Evolutionary conservation across 202 grass and related monocot genomes (phyloP).

Genomic region (Eragrostis tef): DNA sequence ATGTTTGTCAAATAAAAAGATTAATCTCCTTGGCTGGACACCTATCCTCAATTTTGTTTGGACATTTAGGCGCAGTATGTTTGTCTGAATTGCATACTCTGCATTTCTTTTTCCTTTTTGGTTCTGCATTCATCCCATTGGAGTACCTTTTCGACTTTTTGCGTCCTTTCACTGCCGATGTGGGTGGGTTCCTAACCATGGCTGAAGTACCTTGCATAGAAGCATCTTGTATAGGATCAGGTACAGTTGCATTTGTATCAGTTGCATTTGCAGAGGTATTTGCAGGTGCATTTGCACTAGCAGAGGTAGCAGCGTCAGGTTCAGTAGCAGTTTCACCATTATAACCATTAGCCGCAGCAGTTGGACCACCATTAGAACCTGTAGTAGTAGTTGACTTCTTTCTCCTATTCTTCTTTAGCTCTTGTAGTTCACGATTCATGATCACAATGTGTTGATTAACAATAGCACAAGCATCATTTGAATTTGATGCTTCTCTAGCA

Average conservation of each 20-base stretch:
- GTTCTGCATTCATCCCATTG: background rate
- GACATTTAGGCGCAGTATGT: background rate
- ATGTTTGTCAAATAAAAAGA: too few relatives aligned
- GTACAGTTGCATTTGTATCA: too few relatives aligned
- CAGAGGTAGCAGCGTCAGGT: too few relatives aligned
- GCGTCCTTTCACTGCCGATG: background rate
- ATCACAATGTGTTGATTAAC: background rate
- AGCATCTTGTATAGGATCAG: background rate
- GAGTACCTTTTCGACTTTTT: background rate
- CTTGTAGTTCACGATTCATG: background rate
- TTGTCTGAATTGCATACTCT: rapidly evolving
- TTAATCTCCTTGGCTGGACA: too few relatives aligned
- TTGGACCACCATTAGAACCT: too few relatives aligned
- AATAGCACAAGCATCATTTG: background rate
- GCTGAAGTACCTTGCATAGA: background rate
- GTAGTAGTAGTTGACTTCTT: background rate
- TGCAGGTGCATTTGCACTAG: too few relatives aligned
- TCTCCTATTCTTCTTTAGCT: background rate
- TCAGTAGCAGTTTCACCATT: too few relatives aligned
- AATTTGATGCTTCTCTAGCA: background rate
- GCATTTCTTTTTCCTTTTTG: background rate
- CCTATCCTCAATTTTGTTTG: background rate
- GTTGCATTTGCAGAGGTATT: too few relatives aligned
- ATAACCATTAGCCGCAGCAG: too few relatives aligned
- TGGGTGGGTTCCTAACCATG: background rate